These are phyloP conservation scores for Pythium pyrilobum DNA, from an alignment of 352 stramenopile species.

Conservation along the genomic window DNA sequence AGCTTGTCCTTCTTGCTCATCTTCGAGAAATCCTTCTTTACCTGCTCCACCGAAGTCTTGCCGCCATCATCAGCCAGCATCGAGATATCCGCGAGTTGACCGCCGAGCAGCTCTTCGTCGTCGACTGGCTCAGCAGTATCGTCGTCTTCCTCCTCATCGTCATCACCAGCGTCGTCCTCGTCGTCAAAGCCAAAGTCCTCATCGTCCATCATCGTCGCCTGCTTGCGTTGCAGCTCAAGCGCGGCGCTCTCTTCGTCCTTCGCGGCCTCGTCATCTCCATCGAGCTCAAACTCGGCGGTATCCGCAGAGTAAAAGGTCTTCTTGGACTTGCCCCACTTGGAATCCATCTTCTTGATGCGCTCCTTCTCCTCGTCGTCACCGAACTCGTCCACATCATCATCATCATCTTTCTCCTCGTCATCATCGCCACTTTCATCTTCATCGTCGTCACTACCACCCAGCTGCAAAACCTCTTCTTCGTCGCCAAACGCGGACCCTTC, in stretches of 20 bases:
- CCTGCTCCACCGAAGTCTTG: conserved; percentile 52
- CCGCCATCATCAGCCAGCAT: conserved; percentile 48
- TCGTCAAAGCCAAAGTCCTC: conserved; percentile 77
- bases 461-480: conserved; percentile 66
- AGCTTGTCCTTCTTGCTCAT: conserved; percentile 86
- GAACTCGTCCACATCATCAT: conserved; percentile 43
- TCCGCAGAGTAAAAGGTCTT: conserved; percentile 86
- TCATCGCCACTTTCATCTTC: conserved; percentile 38
- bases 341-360: conserved; percentile 68
- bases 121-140: conserved; percentile 36
- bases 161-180: conserved; percentile 18
- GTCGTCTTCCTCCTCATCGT: conserved; percentile 38
- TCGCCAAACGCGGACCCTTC: conserved; percentile 53
- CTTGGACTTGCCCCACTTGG: conserved; percentile 84
- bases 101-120: conserved; percentile 62
- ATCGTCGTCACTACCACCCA: conserved; percentile 38
- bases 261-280: conserved; percentile 71
- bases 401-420: conserved; percentile 28
- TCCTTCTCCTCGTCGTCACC: conserved; percentile 68
- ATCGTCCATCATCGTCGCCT: conserved; percentile 82
- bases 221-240: conserved; percentile 78
- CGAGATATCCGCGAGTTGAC: conserved; percentile 74
- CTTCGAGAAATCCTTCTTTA: conserved; percentile 81
- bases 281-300: conserved; percentile 74
- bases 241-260: conserved; percentile 83